Evolutionary conservation across 192 early-diverging fungal genomes (phyloP).

Genomic region (Cladochytrium replicatum): DNA sequence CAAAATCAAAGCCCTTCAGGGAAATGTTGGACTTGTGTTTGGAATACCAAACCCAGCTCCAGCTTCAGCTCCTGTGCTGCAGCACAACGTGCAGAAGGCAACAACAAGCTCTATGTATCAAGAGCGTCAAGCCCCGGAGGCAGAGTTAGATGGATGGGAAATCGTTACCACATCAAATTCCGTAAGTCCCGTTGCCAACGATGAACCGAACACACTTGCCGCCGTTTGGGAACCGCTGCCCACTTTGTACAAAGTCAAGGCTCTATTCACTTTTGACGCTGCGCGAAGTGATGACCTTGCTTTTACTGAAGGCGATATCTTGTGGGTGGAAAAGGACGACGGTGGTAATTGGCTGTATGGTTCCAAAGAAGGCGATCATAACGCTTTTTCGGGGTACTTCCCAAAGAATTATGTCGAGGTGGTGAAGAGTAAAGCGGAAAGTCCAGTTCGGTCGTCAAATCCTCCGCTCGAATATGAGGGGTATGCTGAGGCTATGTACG

Average conservation of each 20-base stretch:
- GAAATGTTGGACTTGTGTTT: slow-evolving; percentile 13
- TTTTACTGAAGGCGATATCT: slow-evolving; percentile 36
- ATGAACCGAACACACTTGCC: background rate
- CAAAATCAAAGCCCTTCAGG: slow-evolving; percentile 18
- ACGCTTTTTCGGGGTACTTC: slow-evolving; percentile 43
- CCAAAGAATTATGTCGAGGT: slow-evolving; percentile 47
- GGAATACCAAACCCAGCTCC: slow-evolving; percentile 2
- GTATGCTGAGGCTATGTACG: slow-evolving; percentile 26
- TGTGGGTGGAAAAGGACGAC: slow-evolving; percentile 48
- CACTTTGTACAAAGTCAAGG: slow-evolving; percentile 27
- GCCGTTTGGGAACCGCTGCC: slow-evolving; percentile 13
- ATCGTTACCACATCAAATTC: no score
- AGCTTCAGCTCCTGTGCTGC: slow-evolving; percentile 1
- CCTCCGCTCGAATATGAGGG: slow-evolving; percentile 4
- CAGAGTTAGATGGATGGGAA: no score
- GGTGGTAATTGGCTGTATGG: slow-evolving; percentile 66
- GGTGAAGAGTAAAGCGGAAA: slow-evolving; percentile 23
- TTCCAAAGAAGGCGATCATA: slow-evolving; percentile 23
- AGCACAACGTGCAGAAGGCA: slow-evolving; percentile 7
- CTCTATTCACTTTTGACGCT: slow-evolving; percentile 37
- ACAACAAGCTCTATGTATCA: slow-evolving; percentile 8
- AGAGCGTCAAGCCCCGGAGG: no score
- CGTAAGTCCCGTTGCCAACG: no score
- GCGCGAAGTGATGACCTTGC: slow-evolving; percentile 43
- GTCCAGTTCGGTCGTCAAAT: background rate